phyloP scores from a whole-genome alignment of 1,284 basidiomycete genomes.

The Serendipita sp. region DNA sequence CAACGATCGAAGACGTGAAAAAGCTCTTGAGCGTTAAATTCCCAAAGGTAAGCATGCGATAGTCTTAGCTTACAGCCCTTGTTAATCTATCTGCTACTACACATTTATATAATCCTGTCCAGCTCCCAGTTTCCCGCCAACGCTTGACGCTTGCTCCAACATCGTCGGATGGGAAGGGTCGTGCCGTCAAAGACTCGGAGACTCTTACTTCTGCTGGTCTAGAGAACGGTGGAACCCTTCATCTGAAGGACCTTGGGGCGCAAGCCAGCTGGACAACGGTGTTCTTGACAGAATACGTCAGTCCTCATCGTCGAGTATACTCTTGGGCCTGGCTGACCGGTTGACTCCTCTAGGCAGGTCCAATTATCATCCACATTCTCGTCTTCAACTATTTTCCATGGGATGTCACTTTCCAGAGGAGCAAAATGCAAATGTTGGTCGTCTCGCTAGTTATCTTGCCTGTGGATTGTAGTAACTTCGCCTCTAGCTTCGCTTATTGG shows the following conservation, averaged over 20 bases:
- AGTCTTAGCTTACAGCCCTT: background rate
- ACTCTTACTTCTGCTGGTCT: conserved; percentile 45
- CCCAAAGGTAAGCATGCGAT: conserved; percentile 36
- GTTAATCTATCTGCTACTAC: background rate
- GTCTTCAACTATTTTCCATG: conserved; percentile 71
- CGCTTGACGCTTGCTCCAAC: conserved; percentile 43
- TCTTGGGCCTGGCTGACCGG: background rate
- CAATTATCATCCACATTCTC: conserved; percentile 81
- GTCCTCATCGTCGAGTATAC: conserved; percentile 20
- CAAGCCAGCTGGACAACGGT: conserved; percentile 80
- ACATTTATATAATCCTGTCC: background rate
- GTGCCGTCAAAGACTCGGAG: conserved; percentile 23
- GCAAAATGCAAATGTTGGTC: conserved; percentile 60
- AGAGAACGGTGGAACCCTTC: conserved; percentile 41
- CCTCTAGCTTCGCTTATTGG: conserved; percentile 54
- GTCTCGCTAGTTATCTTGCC: background rate
- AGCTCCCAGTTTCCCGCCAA: conserved; percentile 64
- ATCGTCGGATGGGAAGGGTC: conserved; percentile 47
- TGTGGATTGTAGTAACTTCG: background rate
- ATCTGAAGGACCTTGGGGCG: conserved; percentile 77
- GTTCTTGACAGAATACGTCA: conserved; percentile 82
- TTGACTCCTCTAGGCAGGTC: conserved; percentile 50
- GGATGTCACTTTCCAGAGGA: conserved; percentile 50
- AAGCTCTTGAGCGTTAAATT: conserved; percentile 37
- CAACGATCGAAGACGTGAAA: conserved; percentile 49